Base-by-base conservation (phyloP, 306 rosid genomes). In the Trichosanthes truncata region DNA sequence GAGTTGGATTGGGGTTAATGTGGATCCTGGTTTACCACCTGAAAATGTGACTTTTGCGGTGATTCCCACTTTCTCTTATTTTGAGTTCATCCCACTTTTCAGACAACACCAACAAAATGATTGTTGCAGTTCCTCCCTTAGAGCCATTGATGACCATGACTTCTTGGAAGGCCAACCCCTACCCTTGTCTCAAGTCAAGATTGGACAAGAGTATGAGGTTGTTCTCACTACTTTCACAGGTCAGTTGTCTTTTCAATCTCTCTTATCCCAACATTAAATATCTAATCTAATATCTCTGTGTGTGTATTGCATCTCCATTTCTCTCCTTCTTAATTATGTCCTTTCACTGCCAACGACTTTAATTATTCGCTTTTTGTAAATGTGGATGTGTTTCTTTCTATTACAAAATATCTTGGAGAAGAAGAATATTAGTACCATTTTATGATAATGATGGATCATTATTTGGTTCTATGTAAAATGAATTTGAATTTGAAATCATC, bases 181-280 rank as follows among this genome's bases (percentile, higher is more conserved):
- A 74, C 96, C 98, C 17, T 87, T 95, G 1, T 92, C 97, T 5
- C 87, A 85, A 80, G 81, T 91, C 85, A 79, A 87, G 84, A 74
- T 86, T 80, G 98, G 98, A 63, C 98, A 89, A 78, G 85, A 87
- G 82, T 95, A 95, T 18, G 98, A 95, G 84, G 48, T 95, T 36
- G 93, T 95, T 48, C 96, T 95, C 82, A 95, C 98, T 36, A 95
- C 98, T 83, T 91, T 87, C 83, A 92, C 98, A 0, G 98, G 98
- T 95, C 84, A 79, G 79, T 53, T n/a, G 26, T 40, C 18, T 61
- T 45, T 46, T n/a, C 57, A 4, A 13, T 23, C 7, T 18, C 52
- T 0, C 20, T 17, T 20, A 41, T 5, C 33, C 41, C 41, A 2
- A 57, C 77, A 56, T 46, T 40, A 56, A 51, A 33, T 74, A 59